These are phyloP conservation scores for Russula griseocarnosa DNA, from an alignment of 768 basidiomycete species.

Conservation along the genomic window DNA sequence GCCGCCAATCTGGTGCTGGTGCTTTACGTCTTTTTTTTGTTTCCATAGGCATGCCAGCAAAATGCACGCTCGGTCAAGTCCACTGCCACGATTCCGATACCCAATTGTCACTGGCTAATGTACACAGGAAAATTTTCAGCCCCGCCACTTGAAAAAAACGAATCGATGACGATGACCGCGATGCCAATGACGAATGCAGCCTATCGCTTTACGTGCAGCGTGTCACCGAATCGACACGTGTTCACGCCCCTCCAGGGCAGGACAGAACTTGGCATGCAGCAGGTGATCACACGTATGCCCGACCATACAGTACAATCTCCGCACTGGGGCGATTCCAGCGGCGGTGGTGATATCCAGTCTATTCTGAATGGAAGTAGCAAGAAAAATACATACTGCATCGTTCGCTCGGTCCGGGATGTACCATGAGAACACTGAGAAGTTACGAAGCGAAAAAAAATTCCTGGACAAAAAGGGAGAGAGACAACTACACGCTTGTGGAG, in stretches of 20 bases:
- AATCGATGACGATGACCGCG: not conserved
- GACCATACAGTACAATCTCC: slow-evolving; percentile 4
- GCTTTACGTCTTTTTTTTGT: not conserved
- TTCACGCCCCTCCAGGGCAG: not conserved
- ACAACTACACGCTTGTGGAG: slow-evolving; percentile 10
- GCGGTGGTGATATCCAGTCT: not conserved
- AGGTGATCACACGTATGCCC: not conserved
- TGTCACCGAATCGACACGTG: slow-evolving; percentile 2
- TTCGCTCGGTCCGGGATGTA: not conserved
- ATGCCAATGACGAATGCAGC: not conserved
- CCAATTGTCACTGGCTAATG: not conserved
- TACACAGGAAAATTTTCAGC: too few relatives aligned
- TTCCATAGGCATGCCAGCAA: not conserved
- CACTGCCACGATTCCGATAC: not conserved
- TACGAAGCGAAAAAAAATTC: not conserved
- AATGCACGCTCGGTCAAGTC: too few relatives aligned
- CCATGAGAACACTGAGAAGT: not conserved
- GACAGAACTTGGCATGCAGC: not conserved
- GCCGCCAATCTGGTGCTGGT: too few relatives aligned
- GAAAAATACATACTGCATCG: slow-evolving; percentile 7
- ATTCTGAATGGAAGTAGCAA: not conserved
- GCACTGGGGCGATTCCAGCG: not conserved
- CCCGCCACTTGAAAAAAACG: not conserved
- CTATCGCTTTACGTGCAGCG: not conserved
- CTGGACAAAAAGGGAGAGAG: not conserved